phyloP scores from a whole-genome alignment of 2,329 filamentous ascomycete species.

The Geoglossum cookeanum region DNA sequence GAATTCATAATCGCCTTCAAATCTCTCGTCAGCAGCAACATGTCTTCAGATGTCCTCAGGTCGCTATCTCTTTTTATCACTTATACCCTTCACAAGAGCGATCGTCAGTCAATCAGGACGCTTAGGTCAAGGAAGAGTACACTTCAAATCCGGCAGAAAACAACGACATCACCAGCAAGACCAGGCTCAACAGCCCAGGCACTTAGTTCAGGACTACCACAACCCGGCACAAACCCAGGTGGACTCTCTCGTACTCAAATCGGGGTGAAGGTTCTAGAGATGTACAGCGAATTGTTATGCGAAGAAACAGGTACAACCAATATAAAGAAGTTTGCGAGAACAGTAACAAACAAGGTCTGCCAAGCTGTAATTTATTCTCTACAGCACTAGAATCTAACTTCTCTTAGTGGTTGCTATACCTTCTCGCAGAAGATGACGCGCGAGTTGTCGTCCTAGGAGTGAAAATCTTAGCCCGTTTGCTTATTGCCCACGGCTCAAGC shows the following conservation, averaged over 20 bases:
- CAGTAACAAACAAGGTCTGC: conserved; percentile 80
- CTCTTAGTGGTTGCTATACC: conserved; percentile 67
- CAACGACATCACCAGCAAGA: conserved; percentile 28
- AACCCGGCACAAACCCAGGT: background rate
- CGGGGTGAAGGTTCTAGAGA: conserved; percentile 52
- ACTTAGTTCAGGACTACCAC: background rate
- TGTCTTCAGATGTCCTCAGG: conserved; percentile 68
- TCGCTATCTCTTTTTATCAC: conserved; percentile 84
- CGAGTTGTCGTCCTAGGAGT: conserved; percentile 64
- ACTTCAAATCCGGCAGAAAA: conserved; percentile 18
- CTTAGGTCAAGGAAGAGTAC: conserved; percentile 27
- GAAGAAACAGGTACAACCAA: conserved; percentile 46
- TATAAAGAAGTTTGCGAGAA: conserved; percentile 76
- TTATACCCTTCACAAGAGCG: conserved; percentile 60
- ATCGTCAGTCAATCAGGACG: conserved; percentile 15
- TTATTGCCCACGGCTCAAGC: conserved; percentile 60
- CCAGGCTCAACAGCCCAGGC: conserved; percentile 24
- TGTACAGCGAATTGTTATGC: conserved; percentile 64
- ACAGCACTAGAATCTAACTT: conserved; percentile 7
- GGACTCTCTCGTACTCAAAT: conserved; percentile 44
- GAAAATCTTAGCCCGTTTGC: conserved; percentile 65
- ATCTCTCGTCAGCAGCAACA: conserved; percentile 58
- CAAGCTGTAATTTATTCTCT: conserved; percentile 7
- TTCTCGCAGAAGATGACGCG: conserved; percentile 70
- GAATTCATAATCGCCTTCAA: conserved; percentile 65